Evolutionary conservation across 495 filamentous ascomycete species (phyloP), one percentile per base, ranked within the genome.

Genomic region (Hypoxylon cercidicola): DNA sequence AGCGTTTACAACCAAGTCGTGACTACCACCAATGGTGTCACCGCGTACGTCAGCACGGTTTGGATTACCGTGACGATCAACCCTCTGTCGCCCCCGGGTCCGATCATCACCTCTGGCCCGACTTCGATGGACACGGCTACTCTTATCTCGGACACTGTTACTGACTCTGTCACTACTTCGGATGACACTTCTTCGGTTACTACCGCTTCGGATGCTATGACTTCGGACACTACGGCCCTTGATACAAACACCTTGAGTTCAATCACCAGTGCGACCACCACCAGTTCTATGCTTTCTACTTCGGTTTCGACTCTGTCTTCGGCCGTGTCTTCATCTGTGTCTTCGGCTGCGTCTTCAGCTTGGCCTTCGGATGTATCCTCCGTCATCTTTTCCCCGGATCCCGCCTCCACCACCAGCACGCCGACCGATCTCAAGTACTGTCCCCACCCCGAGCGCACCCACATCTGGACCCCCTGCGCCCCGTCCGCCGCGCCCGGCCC

Each of bases 391-490:
- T 32, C 39, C 18, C n/a, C n/a, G n/a, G 11, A 11, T 12, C 43
- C 39, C 20, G 3, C 19, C 16, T 11, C 25, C 19, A 45, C 32
- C n/a, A 25, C 39, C 4, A 13, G 6, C 4, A 52, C 47, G 1
- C 11, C 18, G 0, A 15, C 28, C 0, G 20, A 41, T 5, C 39
- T 28, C 7, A 13, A 19, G 25, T 66, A 47, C 46, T 66, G 63
- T 11, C 51, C 57, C 1, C 6, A 57, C 15, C 3, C 56, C 9
- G 15, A 51, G 1, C 43, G 37, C 0, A 56, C 57, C 1, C 3
- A 40, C 8, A 25, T 50, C 19, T 66, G 63, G 63, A 61, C 57
- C 2, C 51, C 43, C 8, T 66, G 63, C 40, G 15, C 30, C n/a
- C 12, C 18, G 13, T 2, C 1, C 4, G 39, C 9, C 10, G 2